Percentiles rank a stretch among this genome's conserved stretches.
phyloP scores from a whole-genome alignment of 1,139 yeast genomes.

The Nakaseomyces delphensis region DNA sequence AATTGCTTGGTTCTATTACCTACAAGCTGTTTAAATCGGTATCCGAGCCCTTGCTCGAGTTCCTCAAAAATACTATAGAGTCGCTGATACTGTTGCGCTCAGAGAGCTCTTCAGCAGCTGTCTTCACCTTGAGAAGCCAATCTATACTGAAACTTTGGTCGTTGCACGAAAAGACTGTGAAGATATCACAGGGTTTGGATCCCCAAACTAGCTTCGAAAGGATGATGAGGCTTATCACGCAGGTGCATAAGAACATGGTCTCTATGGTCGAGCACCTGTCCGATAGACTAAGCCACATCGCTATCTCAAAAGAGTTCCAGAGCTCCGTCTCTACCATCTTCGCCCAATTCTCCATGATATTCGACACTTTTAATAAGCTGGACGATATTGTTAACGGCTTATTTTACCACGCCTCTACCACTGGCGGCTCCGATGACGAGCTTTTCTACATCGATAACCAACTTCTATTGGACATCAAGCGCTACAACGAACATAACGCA shows the following conservation, averaged over 20 bases:
- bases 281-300: background rate
- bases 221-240: slow-evolving; percentile 4
- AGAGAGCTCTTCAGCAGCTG: background rate
- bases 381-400: slow-evolving; percentile 1
- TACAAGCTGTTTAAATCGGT: slow-evolving; percentile 3
- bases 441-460: background rate
- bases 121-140: slow-evolving; percentile 2
- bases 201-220: background rate
- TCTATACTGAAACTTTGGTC: background rate
- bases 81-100: slow-evolving; percentile 3
- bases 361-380: background rate
- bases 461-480: slow-evolving; percentile 25
- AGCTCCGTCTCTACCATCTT: background rate
- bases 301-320: background rate
- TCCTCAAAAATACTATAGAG: slow-evolving; percentile 1
- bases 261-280: background rate
- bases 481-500: slow-evolving; percentile 5
- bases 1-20: slow-evolving; percentile 1
- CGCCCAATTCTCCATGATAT: slow-evolving; percentile 2
- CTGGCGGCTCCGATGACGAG: background rate
- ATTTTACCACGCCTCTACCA: slow-evolving; percentile 1
- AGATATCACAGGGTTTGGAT: background rate
- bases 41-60: slow-evolving; percentile 4
- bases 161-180: background rate
- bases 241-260: slow-evolving; percentile 1